Conservation (phyloP, 495 filamentous ascomycete genomes). For the Rhypophila decipiens region DNA sequence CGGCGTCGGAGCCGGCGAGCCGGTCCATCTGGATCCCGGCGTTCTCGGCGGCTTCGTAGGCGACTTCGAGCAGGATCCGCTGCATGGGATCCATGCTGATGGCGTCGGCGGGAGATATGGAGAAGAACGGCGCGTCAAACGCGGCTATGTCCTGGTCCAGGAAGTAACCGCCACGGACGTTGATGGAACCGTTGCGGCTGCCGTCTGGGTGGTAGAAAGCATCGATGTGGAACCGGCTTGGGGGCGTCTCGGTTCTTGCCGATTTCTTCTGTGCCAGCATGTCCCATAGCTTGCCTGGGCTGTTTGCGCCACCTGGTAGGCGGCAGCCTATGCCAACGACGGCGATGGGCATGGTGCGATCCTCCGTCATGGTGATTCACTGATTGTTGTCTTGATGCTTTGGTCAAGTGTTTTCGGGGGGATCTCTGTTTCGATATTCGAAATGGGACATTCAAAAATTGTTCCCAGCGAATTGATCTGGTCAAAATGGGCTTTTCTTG, state of each 20-base stretch:
- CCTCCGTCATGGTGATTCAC: neutral
- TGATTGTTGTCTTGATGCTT: too few relatives aligned
- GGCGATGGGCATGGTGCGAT: constrained; percentile 1
- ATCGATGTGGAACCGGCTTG: constrained; percentile 53
- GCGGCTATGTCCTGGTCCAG: constrained; percentile 35
- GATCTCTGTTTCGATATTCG: too few relatives aligned
- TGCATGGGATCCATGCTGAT: constrained; percentile 65
- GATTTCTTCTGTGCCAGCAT: constrained; percentile 26
- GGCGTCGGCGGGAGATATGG: constrained; percentile 50
- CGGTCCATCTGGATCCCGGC: constrained; percentile 62
- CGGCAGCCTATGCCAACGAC: constrained; percentile 15
- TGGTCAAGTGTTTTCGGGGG: too few relatives aligned
- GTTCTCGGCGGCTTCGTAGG: constrained; percentile 76
- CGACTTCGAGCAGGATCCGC: constrained; percentile 63
- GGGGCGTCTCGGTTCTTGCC: constrained; percentile 27
- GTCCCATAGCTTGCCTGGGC: constrained; percentile 28
- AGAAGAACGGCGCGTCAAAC: constrained; percentile 53
- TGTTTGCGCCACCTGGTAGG: constrained; percentile 28
- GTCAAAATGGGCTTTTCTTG: too few relatives aligned
- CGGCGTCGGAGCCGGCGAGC: constrained; percentile 30
- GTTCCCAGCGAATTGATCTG: too few relatives aligned
- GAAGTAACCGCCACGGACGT: constrained; percentile 19
- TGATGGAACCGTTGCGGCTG: neutral
- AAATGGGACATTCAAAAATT: too few relatives aligned
- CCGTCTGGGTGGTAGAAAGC: constrained; percentile 51